Evolutionary conservation across 2,329 filamentous ascomycete genomes (phyloP).

Genomic region (Decorospora gaudefroyi): DNA sequence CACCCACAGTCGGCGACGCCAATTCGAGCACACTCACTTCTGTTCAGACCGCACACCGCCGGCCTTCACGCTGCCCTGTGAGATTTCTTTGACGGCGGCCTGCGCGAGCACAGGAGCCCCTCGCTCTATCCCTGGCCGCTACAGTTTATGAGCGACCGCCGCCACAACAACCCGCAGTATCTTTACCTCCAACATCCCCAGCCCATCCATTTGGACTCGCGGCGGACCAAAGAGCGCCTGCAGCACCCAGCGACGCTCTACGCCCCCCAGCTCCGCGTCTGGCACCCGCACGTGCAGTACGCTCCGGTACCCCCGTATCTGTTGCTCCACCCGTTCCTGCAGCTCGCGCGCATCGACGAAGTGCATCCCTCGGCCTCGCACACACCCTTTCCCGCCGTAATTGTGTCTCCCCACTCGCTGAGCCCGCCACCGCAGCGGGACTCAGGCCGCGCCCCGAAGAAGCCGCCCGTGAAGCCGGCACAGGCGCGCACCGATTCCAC

Average conservation of each 20-base stretch:
- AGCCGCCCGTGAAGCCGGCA: constrained; percentile 33
- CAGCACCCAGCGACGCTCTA: constrained; percentile 13
- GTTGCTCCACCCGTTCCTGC: constrained; percentile 36
- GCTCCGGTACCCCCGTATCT: constrained; percentile 25
- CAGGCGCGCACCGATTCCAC: constrained; percentile 38
- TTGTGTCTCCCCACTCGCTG: constrained; percentile 47
- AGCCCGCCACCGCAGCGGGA: constrained; percentile 44
- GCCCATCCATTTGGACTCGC: constrained; percentile 20
- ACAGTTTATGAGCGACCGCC: constrained; percentile 36
- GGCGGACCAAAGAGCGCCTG: constrained; percentile 18
- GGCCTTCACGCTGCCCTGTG: no score
- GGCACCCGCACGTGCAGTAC: constrained; percentile 16
- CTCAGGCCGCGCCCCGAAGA: constrained; percentile 37
- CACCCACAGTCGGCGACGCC: no score
- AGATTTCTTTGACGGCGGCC: no score
- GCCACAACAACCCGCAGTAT: constrained; percentile 30
- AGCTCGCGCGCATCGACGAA: constrained; percentile 38
- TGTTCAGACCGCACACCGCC: no score
- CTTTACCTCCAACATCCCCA: constrained; percentile 30
- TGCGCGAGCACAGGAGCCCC: constrained; percentile 21
- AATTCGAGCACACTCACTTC: no score
- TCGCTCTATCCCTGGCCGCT: no score
- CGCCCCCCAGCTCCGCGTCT: constrained; percentile 6
- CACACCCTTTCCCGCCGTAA: constrained; percentile 41
- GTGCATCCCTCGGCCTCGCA: constrained; percentile 26